phyloP scores from a whole-genome alignment of 192 early-diverging fungal species.

The Phlyctochytrium planicorne region DNA sequence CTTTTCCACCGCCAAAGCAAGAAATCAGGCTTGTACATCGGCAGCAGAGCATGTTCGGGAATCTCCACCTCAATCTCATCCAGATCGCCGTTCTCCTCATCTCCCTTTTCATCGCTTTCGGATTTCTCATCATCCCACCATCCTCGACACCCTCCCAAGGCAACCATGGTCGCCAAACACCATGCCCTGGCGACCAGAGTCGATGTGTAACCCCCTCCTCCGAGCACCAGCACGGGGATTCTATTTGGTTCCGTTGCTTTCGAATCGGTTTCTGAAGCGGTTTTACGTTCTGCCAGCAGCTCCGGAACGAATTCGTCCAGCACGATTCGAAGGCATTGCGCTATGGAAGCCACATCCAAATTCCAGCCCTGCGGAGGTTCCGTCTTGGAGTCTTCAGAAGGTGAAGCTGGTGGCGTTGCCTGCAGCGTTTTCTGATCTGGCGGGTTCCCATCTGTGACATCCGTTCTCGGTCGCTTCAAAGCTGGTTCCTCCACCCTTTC shows the following conservation, averaged over 20 bases:
- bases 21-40: conserved; percentile 24
- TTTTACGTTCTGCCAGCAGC: no score
- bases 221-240: conserved; percentile 81
- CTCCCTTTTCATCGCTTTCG: not conserved
- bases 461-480: not conserved
- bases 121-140: conserved; percentile 1
- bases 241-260: conserved; percentile 42
- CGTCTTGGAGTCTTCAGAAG: not conserved
- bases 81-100: not conserved
- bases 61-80: conserved; percentile 16
- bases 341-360: conserved; percentile 13
- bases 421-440: not conserved
- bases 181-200: conserved; percentile 87
- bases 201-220: conserved; percentile 93
- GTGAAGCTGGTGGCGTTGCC: not conserved
- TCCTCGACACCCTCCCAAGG: conserved; percentile 44
- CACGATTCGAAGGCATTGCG: conserved; percentile 10
- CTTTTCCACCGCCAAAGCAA: not conserved
- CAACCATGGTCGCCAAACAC: conserved; percentile 82
- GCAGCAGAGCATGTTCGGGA: conserved; percentile 37
- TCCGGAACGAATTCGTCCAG: conserved; percentile 2
- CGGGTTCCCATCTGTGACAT: not conserved
- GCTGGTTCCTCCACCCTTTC: not conserved
- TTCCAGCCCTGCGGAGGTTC: conserved; percentile 25
- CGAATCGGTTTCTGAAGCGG: not conserved